Evolutionary conservation across 1,284 basidiomycete genomes (phyloP), one percentile per base, ranked within the genome.

Genomic region (Taiwanofungus camphoratus): DNA sequence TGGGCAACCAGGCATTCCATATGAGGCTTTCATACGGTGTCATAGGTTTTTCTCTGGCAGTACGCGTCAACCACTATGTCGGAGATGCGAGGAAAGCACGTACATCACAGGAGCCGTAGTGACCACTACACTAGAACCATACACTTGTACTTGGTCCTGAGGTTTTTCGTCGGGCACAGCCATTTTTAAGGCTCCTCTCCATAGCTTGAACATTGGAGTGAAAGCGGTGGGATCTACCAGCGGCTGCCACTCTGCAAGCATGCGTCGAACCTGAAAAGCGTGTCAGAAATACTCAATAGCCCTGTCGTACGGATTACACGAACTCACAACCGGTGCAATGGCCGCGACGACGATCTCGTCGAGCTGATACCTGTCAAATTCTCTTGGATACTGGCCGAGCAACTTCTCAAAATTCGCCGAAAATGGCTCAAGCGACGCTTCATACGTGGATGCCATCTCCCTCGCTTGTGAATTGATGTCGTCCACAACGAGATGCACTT

Each of bases 1-100:
- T 87, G 0, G 96, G 96, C 19, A 99, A 70, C 95, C 94, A 99
- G 5, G 87, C 71, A 49, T 87, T 88, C 94, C 95, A 99, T 13
- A 99, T 67, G 16, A 99, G 70, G 44, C 86, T 88, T 61, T 99
- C 95, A 63, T 90, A 99, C 0, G 96, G 86, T 4, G 93, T 93
- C 96, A 99, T 99, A 1, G 71, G 71, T 50, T 68, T 69, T 48
- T 81, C 76, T 36, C 76, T 76, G 49, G 26, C 26, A 33, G 15
- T 36, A 33, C 18, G 26, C 40, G 36, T 48, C 6, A 34, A 44
- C 31, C 50, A 22, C 46, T 33, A 54, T 36, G 27, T 9, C 11
- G 9, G 12, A 13, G 23, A 26, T 16, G 18, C 36, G 19, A 33
- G 41, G 36, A 36, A 30, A 30, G 13, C n/a, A 59, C 70, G 44